These are phyloP conservation scores for Chaetothyriales sp. DNA, from an alignment of 2,329 filamentous ascomycete species.

Conservation along the genomic window DNA sequence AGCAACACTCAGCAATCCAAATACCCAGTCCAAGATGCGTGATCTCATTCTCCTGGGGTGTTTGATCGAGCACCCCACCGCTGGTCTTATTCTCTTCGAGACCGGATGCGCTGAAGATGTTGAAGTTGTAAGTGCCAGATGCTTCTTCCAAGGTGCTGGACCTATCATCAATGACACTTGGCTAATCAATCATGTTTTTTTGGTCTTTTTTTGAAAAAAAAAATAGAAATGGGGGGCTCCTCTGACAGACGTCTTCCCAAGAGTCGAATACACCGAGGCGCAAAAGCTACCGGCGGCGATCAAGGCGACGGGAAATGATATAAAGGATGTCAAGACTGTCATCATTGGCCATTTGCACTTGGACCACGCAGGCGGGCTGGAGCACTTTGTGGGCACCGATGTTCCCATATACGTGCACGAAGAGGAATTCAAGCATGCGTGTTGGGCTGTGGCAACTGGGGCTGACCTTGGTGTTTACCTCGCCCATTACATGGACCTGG, in stretches of 20 bases:
- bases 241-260: conserved; percentile 27
- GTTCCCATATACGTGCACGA: conserved; percentile 35
- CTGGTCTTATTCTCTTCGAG: conserved; percentile 33
- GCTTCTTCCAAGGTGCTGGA: no score
- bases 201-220: no score
- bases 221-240: conserved; percentile 24
- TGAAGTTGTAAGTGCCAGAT: neutral
- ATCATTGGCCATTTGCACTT: conserved; percentile 34
- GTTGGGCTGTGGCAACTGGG: conserved; percentile 30
- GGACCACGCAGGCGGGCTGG: conserved; percentile 35
- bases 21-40: conserved; percentile 29
- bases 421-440: conserved; percentile 32
- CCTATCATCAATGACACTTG: no score
- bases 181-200: no score
- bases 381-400: conserved; percentile 29
- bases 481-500: conserved; percentile 12
- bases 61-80: conserved; percentile 31
- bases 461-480: conserved; percentile 29
- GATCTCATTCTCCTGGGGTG: conserved; percentile 28
- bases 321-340: conserved; percentile 33
- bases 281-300: conserved; percentile 26
- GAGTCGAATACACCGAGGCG: conserved; percentile 20
- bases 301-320: conserved; percentile 25
- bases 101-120: conserved; percentile 31
- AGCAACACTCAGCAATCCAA: neutral